Evolutionary conservation across 2,329 filamentous ascomycete genomes (phyloP), one percentile per base, ranked within the genome.

Genomic region (Venturiaceae sp.): DNA sequence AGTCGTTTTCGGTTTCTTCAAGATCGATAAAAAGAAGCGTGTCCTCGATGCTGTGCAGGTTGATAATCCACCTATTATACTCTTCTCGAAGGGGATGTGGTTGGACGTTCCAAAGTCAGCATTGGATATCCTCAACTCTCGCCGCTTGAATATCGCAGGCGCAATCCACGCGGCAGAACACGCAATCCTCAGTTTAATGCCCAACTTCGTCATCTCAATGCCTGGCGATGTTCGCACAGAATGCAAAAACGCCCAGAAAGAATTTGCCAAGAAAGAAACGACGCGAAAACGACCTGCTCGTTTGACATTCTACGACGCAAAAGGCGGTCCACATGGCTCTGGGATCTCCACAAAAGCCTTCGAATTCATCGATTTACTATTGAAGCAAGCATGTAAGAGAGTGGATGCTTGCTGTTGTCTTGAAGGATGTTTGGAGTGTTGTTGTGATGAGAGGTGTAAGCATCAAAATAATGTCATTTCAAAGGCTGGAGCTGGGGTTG

Each of bases 101-200:
- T 81, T 97, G 14, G 92, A 97, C 68, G 84, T 99, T 2, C 92
- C 94, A 0, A 85, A 85, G 61, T 72, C 71, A 1, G 91, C 91
- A 0, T 81, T 97, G 5, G 83, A 90, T 14, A 91, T 96, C 44
- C 80, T 99, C 1, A 81, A 85, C 41, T 80, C 80, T 0, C 79
- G 86, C 7, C 78, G 84, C 0, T 77, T 97, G 33, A 90, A 96
- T 69, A 80, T 92, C 9, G 92, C 90, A 0, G 94, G 87, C 0
- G 90, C 89, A 0, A 96, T 99, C 60, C 94, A 97, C 68, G 92
- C 92, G 0, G 92, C 94, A 2, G 91, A 97, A 72, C 94, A 99
- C 70, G 91, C 92, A 0, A 78, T 97, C 26, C 81, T 97, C 62
- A 87, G 83, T 39, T 78, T 97, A 2, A 85, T 97, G 75, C 92